These are phyloP conservation scores for Solanum chmielewskii DNA, from an alignment of 257 asterid species.

Conservation along the genomic window DNA sequence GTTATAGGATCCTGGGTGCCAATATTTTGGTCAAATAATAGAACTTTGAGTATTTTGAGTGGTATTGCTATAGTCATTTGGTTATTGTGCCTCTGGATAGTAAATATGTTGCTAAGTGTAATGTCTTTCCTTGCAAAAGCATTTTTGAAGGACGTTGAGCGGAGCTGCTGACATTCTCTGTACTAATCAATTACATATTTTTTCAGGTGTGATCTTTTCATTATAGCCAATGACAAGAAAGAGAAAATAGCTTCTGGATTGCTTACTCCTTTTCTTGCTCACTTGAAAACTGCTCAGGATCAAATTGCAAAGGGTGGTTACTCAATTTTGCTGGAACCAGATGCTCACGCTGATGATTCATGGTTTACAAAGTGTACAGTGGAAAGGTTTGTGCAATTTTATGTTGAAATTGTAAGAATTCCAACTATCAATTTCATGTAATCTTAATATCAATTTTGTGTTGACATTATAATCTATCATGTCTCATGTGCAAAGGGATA, in stretches of 20 bases:
- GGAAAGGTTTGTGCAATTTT: conserved; percentile 55
- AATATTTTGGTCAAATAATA: background rate
- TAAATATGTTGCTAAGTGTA: background rate
- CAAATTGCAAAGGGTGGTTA: conserved; percentile 88
- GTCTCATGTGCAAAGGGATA: background rate
- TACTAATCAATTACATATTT: background rate
- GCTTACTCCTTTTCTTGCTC: conserved; percentile 86
- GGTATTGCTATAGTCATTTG: background rate
- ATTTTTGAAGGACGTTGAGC: background rate
- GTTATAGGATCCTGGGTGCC: background rate
- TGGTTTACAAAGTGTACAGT: conserved; percentile 97
- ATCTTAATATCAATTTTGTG: background rate
- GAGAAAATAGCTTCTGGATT: conserved; percentile 95
- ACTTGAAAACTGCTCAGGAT: conserved; percentile 81
- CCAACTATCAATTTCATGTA: background rate
- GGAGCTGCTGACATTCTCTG: background rate
- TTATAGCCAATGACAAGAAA: conserved; percentile 73
- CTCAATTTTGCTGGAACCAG: conserved; percentile 74
- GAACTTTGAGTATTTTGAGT: background rate
- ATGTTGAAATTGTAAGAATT: background rate
- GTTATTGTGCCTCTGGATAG: background rate
- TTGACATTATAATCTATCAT: background rate
- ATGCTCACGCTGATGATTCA: conserved; percentile 31
- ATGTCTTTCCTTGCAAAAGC: background rate
- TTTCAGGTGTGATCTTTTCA: conserved; percentile 60